A percentile compares a stretch with the other conserved stretches of the same genome.
phyloP scores from a whole-genome alignment of 2,329 filamentous ascomycete species.

The Intubia oerlemansii region DNA sequence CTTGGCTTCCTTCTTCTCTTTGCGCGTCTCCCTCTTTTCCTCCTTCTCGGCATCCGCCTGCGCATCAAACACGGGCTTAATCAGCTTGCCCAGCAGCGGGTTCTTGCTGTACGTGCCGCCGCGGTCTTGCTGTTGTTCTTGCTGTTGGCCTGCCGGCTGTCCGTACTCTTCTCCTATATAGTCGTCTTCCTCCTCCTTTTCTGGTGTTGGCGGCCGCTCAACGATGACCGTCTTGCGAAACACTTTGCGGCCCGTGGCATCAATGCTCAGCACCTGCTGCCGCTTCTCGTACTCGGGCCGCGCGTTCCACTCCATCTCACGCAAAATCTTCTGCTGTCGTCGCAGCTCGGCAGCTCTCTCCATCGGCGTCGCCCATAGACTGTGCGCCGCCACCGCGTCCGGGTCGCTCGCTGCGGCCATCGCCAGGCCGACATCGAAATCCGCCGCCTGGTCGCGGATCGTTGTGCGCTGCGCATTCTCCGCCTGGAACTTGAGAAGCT shows the following conservation, averaged over 20 bases:
- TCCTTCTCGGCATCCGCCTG: conserved; percentile 11
- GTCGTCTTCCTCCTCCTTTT: conserved; percentile 8
- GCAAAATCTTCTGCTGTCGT: conserved; percentile 60
- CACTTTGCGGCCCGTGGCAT: conserved; percentile 57
- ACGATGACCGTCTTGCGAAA: conserved; percentile 47
- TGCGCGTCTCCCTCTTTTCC: conserved; percentile 6
- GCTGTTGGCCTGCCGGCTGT: conserved; percentile 10
- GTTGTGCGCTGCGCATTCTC: conserved; percentile 70
- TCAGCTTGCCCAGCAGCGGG: conserved; percentile 39
- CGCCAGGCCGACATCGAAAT: conserved; percentile 27
- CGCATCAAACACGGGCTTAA: conserved; percentile 38
- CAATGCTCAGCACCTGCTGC: conserved; percentile 64
- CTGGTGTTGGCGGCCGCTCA: conserved; percentile 33
- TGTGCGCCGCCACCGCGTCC: conserved; percentile 17
- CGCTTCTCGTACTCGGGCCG: conserved; percentile 78
- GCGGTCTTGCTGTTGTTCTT: conserved; percentile 11
- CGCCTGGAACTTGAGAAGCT: conserved; percentile 60
- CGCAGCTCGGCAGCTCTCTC: conserved; percentile 70
- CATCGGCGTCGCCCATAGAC: conserved; percentile 67
- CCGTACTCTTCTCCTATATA: no score
- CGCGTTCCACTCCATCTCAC: conserved; percentile 74
- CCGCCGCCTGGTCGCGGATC: conserved; percentile 63
- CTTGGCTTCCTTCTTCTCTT: neutral
- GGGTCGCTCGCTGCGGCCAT: conserved; percentile 11
- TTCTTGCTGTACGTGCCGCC: conserved; percentile 47